A percentile compares a stretch with the other conserved stretches of the same genome.
Conservation (phyloP, 257 asterid genomes). For the Forsythia suspensa region DNA sequence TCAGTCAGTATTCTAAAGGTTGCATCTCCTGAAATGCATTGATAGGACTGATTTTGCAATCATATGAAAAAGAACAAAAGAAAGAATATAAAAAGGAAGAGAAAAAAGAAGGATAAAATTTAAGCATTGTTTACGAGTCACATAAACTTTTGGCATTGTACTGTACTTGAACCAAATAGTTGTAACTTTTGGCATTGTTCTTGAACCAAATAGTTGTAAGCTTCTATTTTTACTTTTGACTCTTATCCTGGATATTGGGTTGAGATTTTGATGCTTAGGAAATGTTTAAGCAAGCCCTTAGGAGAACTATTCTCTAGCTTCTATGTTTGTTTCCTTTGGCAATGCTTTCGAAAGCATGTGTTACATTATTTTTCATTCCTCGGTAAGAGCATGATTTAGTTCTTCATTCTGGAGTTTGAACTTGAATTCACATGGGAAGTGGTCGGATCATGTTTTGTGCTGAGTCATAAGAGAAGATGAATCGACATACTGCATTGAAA, state of each 20-base stretch:
- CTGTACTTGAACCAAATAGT: not conserved
- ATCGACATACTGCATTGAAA: not conserved
- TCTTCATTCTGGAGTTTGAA: not conserved
- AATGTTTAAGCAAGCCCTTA: not conserved
- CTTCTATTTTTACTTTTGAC: not conserved
- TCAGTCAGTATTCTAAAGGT: not conserved
- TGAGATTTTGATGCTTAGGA: not conserved
- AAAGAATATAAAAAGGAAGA: too few species aligned
- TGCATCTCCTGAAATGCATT: not conserved
- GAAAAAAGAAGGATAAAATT: not conserved
- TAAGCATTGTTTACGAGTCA: not conserved
- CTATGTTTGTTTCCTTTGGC: not conserved
- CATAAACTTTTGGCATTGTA: not conserved
- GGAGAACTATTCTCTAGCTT: not conserved
- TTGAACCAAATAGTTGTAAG: not conserved
- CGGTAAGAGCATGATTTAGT: not conserved
- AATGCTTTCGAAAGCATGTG: not conserved
- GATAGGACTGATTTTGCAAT: not conserved
- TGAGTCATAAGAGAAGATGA: not conserved
- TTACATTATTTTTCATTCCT: not conserved
- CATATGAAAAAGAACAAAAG: not conserved
- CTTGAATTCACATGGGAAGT: not conserved
- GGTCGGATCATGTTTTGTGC: not conserved
- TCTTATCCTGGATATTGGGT: not conserved
- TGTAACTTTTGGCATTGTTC: not conserved